phyloP scores from a whole-genome alignment of 176 grass and related monocot genomes.

The Poa pratensis region DNA sequence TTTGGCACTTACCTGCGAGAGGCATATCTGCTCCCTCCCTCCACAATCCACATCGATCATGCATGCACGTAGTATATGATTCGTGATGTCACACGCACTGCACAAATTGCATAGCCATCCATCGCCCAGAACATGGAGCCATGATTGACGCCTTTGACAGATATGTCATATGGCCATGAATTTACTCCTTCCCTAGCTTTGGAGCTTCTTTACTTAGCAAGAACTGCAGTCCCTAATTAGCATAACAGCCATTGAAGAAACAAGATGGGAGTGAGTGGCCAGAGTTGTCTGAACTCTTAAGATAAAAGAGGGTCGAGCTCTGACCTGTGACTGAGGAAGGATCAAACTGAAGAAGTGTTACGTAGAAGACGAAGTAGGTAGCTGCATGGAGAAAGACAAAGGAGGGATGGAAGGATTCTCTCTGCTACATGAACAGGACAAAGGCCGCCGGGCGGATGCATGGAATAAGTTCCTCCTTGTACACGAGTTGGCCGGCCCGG shows the following conservation, averaged over 20 bases:
- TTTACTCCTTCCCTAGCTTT: too few relatives aligned
- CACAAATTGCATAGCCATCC: conserved; percentile 26
- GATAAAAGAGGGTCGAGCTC: background rate
- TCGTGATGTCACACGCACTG: conserved; percentile 48
- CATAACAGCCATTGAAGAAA: conserved; percentile 1
- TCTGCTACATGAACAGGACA: conserved; percentile 44
- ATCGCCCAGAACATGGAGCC: conserved; percentile 28
- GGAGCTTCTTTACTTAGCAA: background rate
- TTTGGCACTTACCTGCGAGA: conserved; percentile 43
- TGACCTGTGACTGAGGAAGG: too few relatives aligned
- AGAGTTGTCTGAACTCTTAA: conserved; percentile 10
- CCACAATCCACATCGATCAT: background rate
- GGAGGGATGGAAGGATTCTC: conserved; percentile 31
- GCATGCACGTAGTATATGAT: conserved; percentile 32
- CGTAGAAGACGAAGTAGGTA: conserved; percentile 26
- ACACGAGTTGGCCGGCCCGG: conserved; percentile 40
- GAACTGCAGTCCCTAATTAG: conserved; percentile 7
- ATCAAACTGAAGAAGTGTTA: conserved; percentile 20
- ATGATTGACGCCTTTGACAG: conserved; percentile 38
- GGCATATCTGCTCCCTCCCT: conserved; percentile 35
- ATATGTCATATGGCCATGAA: too few relatives aligned
- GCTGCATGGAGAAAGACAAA: conserved; percentile 22
- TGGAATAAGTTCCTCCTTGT: conserved; percentile 52
- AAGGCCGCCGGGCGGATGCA: conserved; percentile 20
- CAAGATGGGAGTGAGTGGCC: background rate